Conservation (phyloP, 192 early-diverging fungal genomes). For the Entomortierella chlamydospora region DNA sequence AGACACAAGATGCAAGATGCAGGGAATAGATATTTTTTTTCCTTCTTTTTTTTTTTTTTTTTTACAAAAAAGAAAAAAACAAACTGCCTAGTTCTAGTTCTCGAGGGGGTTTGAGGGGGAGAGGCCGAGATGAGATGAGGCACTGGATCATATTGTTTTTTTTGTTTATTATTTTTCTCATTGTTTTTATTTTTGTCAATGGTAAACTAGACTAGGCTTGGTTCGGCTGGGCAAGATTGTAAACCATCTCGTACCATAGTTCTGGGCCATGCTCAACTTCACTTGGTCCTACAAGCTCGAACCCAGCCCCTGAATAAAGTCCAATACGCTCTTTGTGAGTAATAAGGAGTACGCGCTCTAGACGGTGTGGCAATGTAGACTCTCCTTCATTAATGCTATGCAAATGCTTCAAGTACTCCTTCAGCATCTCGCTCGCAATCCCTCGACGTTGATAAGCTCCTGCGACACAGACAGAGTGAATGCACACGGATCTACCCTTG, state of each 20-base stretch:
- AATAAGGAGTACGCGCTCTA: constrained; percentile 66
- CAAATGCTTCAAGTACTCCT: constrained; percentile 59
- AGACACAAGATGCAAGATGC: too few species aligned
- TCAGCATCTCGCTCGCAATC: constrained; percentile 64
- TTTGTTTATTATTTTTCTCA: too few species aligned
- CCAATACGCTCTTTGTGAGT: constrained; percentile 64
- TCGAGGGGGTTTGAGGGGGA: too few species aligned
- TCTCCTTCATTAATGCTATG: constrained; percentile 27
- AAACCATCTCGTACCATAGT: constrained; percentile 58
- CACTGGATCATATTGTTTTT: too few species aligned
- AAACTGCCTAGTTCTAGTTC: too few species aligned
- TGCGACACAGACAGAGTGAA: constrained; percentile 76
- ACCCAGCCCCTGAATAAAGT: constrained; percentile 75
- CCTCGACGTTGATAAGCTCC: constrained; percentile 63
- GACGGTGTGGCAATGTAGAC: neutral
- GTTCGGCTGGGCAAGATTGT: neutral
- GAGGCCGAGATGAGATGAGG: too few species aligned
- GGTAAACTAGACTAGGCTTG: too few species aligned
- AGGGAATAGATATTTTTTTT: too few species aligned
- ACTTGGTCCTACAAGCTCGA: constrained; percentile 65
- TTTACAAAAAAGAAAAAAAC: too few species aligned
- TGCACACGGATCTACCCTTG: constrained; percentile 68
- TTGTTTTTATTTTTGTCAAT: too few species aligned
- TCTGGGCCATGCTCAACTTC: constrained; percentile 70
- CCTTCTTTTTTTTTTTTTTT: too few species aligned